A percentile compares a stretch with the other conserved stretches of the same genome.
phyloP scores from a whole-genome alignment of 495 filamentous ascomycete species.

The Penicillium herquei region DNA sequence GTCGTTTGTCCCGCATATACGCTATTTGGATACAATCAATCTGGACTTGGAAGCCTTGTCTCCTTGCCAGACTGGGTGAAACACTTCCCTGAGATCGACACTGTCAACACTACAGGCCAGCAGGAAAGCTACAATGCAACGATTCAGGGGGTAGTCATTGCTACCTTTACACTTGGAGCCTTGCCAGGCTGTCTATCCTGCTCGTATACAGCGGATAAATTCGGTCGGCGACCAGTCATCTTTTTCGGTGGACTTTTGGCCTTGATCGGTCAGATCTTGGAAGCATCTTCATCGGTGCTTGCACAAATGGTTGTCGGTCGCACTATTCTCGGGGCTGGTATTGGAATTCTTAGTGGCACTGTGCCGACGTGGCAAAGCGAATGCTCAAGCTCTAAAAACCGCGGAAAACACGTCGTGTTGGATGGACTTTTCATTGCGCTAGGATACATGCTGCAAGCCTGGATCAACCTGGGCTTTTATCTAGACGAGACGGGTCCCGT shows the following conservation, averaged over 20 bases:
- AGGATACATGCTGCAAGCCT: constrained; percentile 36
- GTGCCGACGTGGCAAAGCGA: constrained; percentile 51
- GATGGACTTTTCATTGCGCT: constrained; percentile 50
- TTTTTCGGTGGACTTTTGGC: constrained; percentile 52
- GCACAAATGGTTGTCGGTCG: constrained; percentile 61
- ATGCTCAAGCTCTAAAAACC: constrained; percentile 27
- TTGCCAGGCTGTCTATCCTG: constrained; percentile 24
- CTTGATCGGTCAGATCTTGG: constrained; percentile 55
- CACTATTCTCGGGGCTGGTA: constrained; percentile 43
- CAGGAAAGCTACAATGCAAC: constrained; percentile 26
- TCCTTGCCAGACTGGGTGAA: constrained; percentile 24
- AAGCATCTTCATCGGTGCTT: constrained; percentile 50
- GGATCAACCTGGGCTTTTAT: constrained; percentile 41
- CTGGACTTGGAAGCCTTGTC: constrained; percentile 17
- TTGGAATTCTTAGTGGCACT: constrained; percentile 41
- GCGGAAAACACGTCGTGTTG: constrained; percentile 37
- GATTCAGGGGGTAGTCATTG: constrained; percentile 31
- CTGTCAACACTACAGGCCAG: constrained; percentile 28
- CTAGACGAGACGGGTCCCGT: constrained; percentile 30
- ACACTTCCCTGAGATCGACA: constrained; percentile 48
- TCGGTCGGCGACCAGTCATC: constrained; percentile 47
- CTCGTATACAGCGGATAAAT: constrained; percentile 4
- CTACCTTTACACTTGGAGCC: constrained; percentile 29
- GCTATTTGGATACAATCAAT: constrained; percentile 26
- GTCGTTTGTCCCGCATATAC: constrained; percentile 28